Evolutionary conservation across 192 early-diverging fungal species (phyloP).

Genomic region (Cetraspora pellucida): DNA sequence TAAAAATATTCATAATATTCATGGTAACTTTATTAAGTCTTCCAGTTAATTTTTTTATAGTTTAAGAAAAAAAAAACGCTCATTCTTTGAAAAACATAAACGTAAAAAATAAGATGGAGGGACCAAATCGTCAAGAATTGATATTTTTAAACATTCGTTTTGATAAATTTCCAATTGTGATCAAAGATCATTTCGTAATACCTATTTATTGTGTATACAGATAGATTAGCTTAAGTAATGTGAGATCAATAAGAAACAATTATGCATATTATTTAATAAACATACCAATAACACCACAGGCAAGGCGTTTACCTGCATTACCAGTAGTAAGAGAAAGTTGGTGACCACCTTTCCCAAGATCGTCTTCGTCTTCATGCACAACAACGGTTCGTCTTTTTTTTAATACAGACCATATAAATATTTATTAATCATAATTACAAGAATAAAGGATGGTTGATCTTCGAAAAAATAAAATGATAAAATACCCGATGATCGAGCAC

Average conservation of each 20-base stretch:
- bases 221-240: neutral
- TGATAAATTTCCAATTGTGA: too few relatives aligned
- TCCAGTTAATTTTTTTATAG: too few relatives aligned
- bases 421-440: neutral
- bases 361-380: slow-evolving; percentile 83
- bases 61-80: too few relatives aligned
- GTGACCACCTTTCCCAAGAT: slow-evolving; percentile 78
- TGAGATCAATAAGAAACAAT: neutral
- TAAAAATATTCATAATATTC: too few relatives aligned
- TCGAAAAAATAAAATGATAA: neutral
- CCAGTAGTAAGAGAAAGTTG: slow-evolving; percentile 79
- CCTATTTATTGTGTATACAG: too few relatives aligned
- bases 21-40: too few relatives aligned
- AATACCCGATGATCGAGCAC: slow-evolving; percentile 74
- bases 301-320: slow-evolving; percentile 83
- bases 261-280: neutral
- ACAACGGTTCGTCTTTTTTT: slow-evolving; percentile 72
- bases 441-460: neutral
- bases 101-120: too few relatives aligned
- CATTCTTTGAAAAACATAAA: too few relatives aligned
- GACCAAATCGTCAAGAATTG: too few relatives aligned
- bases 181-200: too few relatives aligned
- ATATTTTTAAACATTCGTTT: too few relatives aligned
- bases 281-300: slow-evolving; percentile 90
- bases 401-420: neutral